Evolutionary conservation across 148 eudicot genomes (phyloP), one percentile per base, ranked within the genome.

Genomic region (Fagopyrum tataricum): DNA sequence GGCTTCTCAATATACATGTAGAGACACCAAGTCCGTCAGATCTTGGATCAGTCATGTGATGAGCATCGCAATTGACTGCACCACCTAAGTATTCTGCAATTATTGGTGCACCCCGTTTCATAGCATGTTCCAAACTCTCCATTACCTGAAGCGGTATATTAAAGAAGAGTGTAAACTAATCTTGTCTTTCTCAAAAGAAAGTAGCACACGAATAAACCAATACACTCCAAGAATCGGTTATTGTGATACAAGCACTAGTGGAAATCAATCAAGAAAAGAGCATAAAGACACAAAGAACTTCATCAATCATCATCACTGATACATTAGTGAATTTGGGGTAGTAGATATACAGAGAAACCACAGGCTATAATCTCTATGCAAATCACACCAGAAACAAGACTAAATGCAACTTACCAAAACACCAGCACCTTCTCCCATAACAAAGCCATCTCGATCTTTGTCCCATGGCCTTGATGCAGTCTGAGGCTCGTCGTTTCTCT

Each of bases 401-500:
- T 1, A 26, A 42, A 26, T 7, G 61, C 44, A 74, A 64, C 87
- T 81, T 84, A 93, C 98, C 92, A 93, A 74, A 18, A 93, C 91
- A 71, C 98, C 98, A 77, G 92, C 84, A 48, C 98, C 98, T 89
- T 93, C 98, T 51, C 98, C 98, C 97, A 93, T 91, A 46, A 93
- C 98, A 83, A 93, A 93, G 74, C 98, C 98, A 83, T 93, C 98
- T 77, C 98, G 81, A n/a, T 81, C 91, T 80, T 87, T 85, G 86
- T 93, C 98, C 98, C 98, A 93, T 23, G 98, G 98, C 80, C 98
- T 86, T 41, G 98, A 93, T 76, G 98, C 98, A 67, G 92, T 91
- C 75, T 85, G 80, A 17, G 98, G 98, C 49, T 91, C 97, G 80
- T 91, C 97, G 61, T 93, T 93, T 83, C 98, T 89, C 82, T 91